Evolutionary conservation across 306 rosid species (phyloP).

Genomic region (Medicago truncatula): MtrunA17r5.0-ANR NC_053044.1:47065001-47065500

Average conservation of each 20-base stretch:
- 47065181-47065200: slow-evolving; percentile 56
- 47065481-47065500: slow-evolving; percentile 15
- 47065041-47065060: slow-evolving; percentile 49
- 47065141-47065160: slow-evolving; percentile 55
- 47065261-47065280: background rate
- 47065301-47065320: background rate
- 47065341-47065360: slow-evolving; percentile 46
- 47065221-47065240: slow-evolving; percentile 18
- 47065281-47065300: background rate
- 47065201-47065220: slow-evolving; percentile 53
- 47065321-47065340: slow-evolving; percentile 48
- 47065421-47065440: background rate
- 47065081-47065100: slow-evolving; percentile 55
- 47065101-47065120: slow-evolving; percentile 58
- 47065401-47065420: slow-evolving; percentile 28
- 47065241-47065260: background rate
- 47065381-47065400: slow-evolving; percentile 61
- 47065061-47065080: slow-evolving; percentile 60
- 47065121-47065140: slow-evolving; percentile 61
- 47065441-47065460: slow-evolving; percentile 11
- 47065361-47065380: slow-evolving; percentile 56
- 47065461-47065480: slow-evolving; percentile 15
- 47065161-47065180: slow-evolving; percentile 57
- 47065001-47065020: background rate
- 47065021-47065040: slow-evolving; percentile 20